phyloP scores from a whole-genome alignment of 2,329 filamentous ascomycete genomes.

The Xylariaceae sp. region DNA sequence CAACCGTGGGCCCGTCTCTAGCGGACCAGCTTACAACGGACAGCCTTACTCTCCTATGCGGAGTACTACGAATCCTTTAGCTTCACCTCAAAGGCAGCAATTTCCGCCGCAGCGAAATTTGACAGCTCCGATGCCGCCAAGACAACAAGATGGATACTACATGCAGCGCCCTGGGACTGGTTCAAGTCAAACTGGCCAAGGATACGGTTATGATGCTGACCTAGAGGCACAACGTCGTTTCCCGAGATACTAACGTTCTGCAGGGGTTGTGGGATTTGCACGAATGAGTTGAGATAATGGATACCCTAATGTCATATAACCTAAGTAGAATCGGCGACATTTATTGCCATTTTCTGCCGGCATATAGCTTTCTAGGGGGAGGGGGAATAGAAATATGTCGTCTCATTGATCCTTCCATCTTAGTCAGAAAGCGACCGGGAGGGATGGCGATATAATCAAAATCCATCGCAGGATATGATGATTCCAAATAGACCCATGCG shows the following conservation, averaged over 20 bases:
- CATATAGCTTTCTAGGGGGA: conserved; percentile 1
- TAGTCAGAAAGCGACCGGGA: conserved; percentile 7
- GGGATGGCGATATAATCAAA: conserved; percentile 17
- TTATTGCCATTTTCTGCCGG: conserved; percentile 6
- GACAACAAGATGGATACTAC: conserved; percentile 36
- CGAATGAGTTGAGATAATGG: conserved; percentile 1
- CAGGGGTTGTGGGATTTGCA: conserved; percentile 8
- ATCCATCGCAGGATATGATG: conserved; percentile 7
- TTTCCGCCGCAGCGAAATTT: conserved; percentile 48
- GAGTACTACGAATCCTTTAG: conserved; percentile 45
- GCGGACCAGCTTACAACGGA: conserved; percentile 28
- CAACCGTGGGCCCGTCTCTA: conserved; percentile 7
- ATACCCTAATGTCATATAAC: conserved; percentile 16
- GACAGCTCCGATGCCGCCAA: conserved; percentile 45
- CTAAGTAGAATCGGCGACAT: conserved; percentile 9
- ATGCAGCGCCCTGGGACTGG: conserved; percentile 33
- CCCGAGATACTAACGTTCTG: conserved; percentile 31
- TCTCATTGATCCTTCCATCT: not conserved
- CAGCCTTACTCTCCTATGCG: conserved; percentile 38
- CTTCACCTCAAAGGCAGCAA: conserved; percentile 37
- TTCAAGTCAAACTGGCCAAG: conserved; percentile 30
- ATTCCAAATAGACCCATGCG: conserved; percentile 18
- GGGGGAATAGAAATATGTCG: not conserved
- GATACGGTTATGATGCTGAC: conserved; percentile 37
- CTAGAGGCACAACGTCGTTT: conserved; percentile 26